These are phyloP conservation scores for Cryptococcus floricola DNA, from an alignment of 1,284 basidiomycete genomes.

Conservation along the genomic window DNA sequence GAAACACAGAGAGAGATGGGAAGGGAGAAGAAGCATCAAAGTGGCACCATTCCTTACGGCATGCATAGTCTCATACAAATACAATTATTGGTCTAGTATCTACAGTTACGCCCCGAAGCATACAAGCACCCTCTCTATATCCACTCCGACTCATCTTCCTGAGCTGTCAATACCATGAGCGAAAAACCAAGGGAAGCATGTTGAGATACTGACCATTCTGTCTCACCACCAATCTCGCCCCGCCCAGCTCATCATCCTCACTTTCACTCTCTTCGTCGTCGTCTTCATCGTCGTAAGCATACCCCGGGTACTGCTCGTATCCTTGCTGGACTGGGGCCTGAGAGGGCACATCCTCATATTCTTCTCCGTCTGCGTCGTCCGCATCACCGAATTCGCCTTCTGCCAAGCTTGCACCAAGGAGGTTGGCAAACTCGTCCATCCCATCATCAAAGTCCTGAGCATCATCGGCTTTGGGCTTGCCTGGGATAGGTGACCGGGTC, in stretches of 20 bases:
- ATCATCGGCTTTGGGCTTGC: background rate
- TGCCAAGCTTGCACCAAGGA: constrained; percentile 37
- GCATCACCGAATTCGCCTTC: constrained; percentile 16
- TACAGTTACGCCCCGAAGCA: background rate
- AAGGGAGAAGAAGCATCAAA: no score
- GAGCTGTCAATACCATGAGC: background rate
- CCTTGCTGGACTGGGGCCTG: background rate
- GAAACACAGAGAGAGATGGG: no score
- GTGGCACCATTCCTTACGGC: no score
- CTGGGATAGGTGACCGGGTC: no score
- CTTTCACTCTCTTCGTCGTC: constrained; percentile 33
- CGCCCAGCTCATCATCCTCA: constrained; percentile 37
- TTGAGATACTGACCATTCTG: background rate
- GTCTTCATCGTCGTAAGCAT: constrained; percentile 20
- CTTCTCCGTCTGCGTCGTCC: constrained; percentile 11
- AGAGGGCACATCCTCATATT: background rate
- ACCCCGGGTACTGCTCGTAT: background rate
- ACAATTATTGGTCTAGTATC: no score
- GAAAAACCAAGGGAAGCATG: background rate
- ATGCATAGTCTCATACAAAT: no score
- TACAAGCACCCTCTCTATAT: background rate
- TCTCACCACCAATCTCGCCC: constrained; percentile 25
- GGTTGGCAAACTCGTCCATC: constrained; percentile 41
- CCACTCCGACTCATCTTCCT: constrained; percentile 15
- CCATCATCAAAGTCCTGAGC: constrained; percentile 19